These are phyloP conservation scores for Cupressus sempervirens DNA, from an alignment of 75 land plant genomes.

Conservation along the genomic window DNA sequence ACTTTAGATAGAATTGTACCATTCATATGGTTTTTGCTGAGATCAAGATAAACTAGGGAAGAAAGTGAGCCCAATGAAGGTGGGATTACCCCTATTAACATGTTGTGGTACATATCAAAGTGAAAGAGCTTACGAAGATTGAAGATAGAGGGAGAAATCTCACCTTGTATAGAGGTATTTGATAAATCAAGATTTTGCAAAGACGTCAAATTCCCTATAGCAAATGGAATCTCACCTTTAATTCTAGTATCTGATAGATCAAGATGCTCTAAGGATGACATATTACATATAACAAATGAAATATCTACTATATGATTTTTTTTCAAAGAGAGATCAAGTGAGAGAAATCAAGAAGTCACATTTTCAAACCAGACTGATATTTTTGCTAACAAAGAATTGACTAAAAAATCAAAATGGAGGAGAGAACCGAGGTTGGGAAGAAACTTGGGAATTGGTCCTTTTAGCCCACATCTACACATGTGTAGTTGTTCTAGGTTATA, in stretches of 20 bases:
- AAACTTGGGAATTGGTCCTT: not conserved
- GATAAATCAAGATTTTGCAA: no score
- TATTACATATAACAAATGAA: not conserved
- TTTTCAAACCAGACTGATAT: not conserved
- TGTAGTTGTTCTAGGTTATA: accelerated
- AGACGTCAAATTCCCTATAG: no score
- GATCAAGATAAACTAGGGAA: not conserved
- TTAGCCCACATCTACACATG: not conserved
- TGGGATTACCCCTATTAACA: not conserved
- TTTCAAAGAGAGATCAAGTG: not conserved
- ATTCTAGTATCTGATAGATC: no score
- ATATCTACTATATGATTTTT: not conserved
- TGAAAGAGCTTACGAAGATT: not conserved
- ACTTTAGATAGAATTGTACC: not conserved
- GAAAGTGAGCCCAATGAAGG: not conserved
- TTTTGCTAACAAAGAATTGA: not conserved
- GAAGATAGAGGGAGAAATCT: not conserved
- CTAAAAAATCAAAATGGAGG: not conserved
- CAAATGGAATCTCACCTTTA: no score
- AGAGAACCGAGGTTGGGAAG: not conserved
- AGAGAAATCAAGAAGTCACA: not conserved
- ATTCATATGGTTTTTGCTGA: not conserved
- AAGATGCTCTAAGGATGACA: not conserved
- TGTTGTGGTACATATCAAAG: not conserved
- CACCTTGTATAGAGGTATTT: not conserved